Evolutionary conservation across 2,329 filamentous ascomycete genomes (phyloP), one percentile per base, ranked within the genome.

Genomic region (Curvularia sp.): DNA sequence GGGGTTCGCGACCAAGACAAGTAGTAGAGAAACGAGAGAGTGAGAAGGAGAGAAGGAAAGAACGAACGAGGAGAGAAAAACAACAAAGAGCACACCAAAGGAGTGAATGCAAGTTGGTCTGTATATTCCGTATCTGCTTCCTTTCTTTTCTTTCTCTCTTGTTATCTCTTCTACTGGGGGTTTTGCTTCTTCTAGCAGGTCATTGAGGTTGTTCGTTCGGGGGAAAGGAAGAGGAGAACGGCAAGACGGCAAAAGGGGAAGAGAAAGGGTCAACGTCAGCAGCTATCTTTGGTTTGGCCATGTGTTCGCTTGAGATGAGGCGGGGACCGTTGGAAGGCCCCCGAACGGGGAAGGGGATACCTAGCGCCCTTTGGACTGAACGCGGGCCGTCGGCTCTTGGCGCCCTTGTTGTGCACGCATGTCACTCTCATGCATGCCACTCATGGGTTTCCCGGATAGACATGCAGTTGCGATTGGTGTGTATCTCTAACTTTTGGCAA

Each of bases 81-180:
- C 7, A 38, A 38, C 35, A 38, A 18, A 26, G 30, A 31, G 33
- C 18, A 38, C 47, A 26, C 10, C 39, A 31, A 55, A 41, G 26
- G 57, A 55, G 41, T 30, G 53, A 55, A 56, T 33, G 35, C 15
- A 55, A 50, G 56, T 55, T 55, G 52, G 52, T 50, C 41, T 50
- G 41, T 55, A 35, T 33, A 46, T 43, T 41, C 49, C 55, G 49
- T 50, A 43, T 55, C 52, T 55, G 20, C n/a, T 15, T 49, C 4
- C 28, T 28, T 30, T 47, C 22, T 24, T 47, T 12, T 20, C 8
- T 31, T 31, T 20, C 30, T 15, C 26, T 47, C 26, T 12, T 18
- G 12, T 43, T 43, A 43, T 43, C 41, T 43, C 41, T 8, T 26
- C 22, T 26, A 43, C 41, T 24, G 20, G 28, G 7, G 2, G 9